Percentiles rank a stretch among this genome's conserved stretches.
phyloP scores from a whole-genome alignment of 202 grass and related monocot genomes.

The Brachypodium distachyon region DNA sequence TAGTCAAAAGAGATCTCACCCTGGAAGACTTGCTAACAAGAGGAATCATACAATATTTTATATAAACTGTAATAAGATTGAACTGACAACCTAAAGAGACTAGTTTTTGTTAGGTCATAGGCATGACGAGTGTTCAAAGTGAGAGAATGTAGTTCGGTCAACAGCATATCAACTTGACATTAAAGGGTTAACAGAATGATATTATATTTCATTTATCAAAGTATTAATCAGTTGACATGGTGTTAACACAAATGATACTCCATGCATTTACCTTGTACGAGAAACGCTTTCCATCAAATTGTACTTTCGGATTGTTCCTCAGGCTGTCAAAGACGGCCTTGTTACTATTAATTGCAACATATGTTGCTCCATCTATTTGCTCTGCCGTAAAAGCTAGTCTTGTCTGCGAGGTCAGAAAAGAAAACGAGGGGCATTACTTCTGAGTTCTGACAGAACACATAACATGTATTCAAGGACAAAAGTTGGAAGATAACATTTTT shows the following conservation, averaged over 20 bases:
- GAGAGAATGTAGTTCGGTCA: neutral
- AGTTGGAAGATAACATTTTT: neutral
- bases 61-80: neutral
- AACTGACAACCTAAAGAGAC: neutral
- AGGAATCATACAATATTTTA: neutral
- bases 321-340: slow-evolving; percentile 64
- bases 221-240: neutral
- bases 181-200: neutral
- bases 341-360: slow-evolving; percentile 62
- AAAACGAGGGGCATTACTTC: slow-evolving; percentile 12
- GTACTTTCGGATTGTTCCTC: slow-evolving; percentile 61
- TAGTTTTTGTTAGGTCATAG: neutral
- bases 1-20: neutral
- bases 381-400: slow-evolving; percentile 46
- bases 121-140: neutral
- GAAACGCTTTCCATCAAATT: slow-evolving; percentile 52
- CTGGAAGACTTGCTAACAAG: neutral
- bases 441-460: neutral
- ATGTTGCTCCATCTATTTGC: slow-evolving; percentile 65
- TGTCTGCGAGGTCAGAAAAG: slow-evolving; percentile 42
- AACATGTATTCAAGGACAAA: neutral
- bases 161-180: no score
- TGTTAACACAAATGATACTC: neutral
- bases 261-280: slow-evolving; percentile 61
- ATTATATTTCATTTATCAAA: neutral